Base-by-base conservation (phyloP, 805 yeast genomes). In the Lipomyces lipofer region DNA sequence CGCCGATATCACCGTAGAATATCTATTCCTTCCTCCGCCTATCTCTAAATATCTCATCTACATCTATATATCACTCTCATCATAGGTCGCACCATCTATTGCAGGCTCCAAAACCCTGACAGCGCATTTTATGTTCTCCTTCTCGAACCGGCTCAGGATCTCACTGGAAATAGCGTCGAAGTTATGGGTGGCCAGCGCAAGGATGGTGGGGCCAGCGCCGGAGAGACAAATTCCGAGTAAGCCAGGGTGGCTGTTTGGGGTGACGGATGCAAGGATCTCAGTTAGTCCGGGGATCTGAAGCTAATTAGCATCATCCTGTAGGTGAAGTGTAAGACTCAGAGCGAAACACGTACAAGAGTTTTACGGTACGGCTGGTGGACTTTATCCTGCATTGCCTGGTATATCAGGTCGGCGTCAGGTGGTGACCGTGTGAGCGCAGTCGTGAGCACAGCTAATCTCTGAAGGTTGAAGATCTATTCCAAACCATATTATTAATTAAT, bases 131-230 rank as follows among this genome's bases (percentile, higher is more conserved):
- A 94, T 87, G 42, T 74, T 71, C 62, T 86, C 84, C 59, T 81
- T 74, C 49, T 76, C 70, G 72, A 94, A 91, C 54, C 88, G 78
- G 51, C 73, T 72, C 47, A 89, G 78, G 59, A 94, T 90, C 49
- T 83, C 87, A 4, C 70, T 68, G 6, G 99, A 96, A 64, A 94
- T 90, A 10, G 74, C 77, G 6, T 90, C 97, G 64, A 83, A 94
- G 69, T 88, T 87, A 17, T 81, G 85, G 3, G 97, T 90, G 3
- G 99, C 98, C 59, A 94, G 78, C 39, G 96, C 95, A 60, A 94
- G 75, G 53, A 94, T 91, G 6, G 99, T 94, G 53, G 99, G 99
- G 7, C 99, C 99, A 5, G 99, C 99, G 49, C 99, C 99, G 25
- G 96, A 86, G 54, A 94, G 77, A 69, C 99, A 94, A 64, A 94